Evolutionary conservation across 1,139 yeast genomes (phyloP), one percentile per base, ranked within the genome.

Genomic region (Diutina mesorugosa): DNA sequence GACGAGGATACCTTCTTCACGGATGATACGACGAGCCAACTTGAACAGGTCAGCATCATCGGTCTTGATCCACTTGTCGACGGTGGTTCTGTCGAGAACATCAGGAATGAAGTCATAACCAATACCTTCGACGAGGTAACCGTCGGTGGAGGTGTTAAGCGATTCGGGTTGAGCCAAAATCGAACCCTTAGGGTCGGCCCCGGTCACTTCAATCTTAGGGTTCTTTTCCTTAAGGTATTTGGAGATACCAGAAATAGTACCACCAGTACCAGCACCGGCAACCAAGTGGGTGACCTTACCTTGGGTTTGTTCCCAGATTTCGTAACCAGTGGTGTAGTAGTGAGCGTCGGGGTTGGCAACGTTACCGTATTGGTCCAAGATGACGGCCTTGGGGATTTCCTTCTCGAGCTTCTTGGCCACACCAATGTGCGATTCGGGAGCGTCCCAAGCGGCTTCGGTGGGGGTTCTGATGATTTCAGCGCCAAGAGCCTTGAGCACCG

Each of bases 241-340:
- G 56, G 95, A 81, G 64, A 87, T 85, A 73, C 96, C 96, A 53
- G 85, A 72, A 64, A 86, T 83, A 55, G 91, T 85, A 70, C 91
- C 91, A 69, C 91, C 96, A 59, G 96, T 88, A 72, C 95, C 95
- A 8, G 95, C 95, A 69, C 96, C 96, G 53, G 96, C 96, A 59
- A 89, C 87, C 56, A 89, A 76, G 62, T 85, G 90, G 59, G 84
- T 83, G 58, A 89, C 77, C 62, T 84, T 79, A 55, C 93, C 90
- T 50, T 80, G 74, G 50, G 90, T 80, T 72, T 89, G 96, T 61
- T 84, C 84, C 85, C 91, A 87, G 66, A 89, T 89, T 72, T 89
- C 96, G 63, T 73, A 83, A 58, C 96, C 96, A 47, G 96, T 89
- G 58, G 95, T 93, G 65, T 76, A 79, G 70, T 87, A 88, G 70